Evolutionary conservation across 768 basidiomycete species (phyloP).

Genomic region (Boletus barrowsii): DNA sequence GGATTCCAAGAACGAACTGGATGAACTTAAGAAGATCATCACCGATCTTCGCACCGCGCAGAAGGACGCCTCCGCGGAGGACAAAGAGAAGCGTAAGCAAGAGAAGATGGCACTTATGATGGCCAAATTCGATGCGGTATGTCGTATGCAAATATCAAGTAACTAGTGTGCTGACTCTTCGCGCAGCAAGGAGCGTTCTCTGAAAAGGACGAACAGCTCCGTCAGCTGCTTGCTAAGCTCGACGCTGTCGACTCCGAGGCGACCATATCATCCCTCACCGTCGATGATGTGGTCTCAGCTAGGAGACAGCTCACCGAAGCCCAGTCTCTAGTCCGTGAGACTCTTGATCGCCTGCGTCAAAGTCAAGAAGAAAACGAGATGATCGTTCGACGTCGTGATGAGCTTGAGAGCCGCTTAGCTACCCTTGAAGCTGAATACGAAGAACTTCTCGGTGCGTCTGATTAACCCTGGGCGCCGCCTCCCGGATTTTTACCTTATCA

Average conservation of each 20-base stretch:
- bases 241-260: constrained; percentile 71
- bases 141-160: constrained; percentile 26
- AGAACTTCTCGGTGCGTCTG: constrained; percentile 79
- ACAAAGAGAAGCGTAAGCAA: constrained; percentile 98
- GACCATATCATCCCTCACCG: constrained; percentile 53
- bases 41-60: constrained; percentile 76
- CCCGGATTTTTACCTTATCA: constrained; percentile 9
- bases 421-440: constrained; percentile 93
- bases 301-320: constrained; percentile 87
- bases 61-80: constrained; percentile 85
- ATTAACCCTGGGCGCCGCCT: not conserved
- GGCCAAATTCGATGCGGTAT: constrained; percentile 95
- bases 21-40: constrained; percentile 81
- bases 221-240: constrained; percentile 78
- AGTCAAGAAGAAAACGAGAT: constrained; percentile 92
- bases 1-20: constrained; percentile 83
- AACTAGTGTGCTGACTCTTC: constrained; percentile 3
- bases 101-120: constrained; percentile 99
- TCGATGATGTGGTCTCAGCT: constrained; percentile 78
- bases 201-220: constrained; percentile 92
- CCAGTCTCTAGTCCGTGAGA: constrained; percentile 81
- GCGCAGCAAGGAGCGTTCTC: constrained; percentile 86
- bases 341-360: constrained; percentile 84
- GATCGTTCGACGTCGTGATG: constrained; percentile 75
- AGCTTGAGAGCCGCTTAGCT: constrained; percentile 78